These are phyloP conservation scores for Arxiozyma heterogenica DNA, from an alignment of 1,139 yeast species.

Conservation along the genomic window DNA sequence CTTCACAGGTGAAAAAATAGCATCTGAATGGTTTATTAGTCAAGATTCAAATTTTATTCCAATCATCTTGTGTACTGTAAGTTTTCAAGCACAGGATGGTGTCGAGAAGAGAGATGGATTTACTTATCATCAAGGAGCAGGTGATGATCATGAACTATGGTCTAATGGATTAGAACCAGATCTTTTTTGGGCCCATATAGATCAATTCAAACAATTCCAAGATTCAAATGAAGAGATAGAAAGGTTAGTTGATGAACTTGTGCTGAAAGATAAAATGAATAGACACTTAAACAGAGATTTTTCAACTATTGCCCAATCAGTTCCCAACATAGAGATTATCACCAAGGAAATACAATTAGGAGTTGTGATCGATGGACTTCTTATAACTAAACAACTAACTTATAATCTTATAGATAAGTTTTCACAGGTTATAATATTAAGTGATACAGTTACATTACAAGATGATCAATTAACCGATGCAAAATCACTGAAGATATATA, in stretches of 20 bases:
- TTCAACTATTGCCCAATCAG: conserved; percentile 7
- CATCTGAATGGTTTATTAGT: conserved; percentile 17
- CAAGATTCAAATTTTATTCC: conserved; percentile 33
- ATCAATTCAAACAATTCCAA: conserved; percentile 31
- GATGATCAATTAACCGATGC: neutral
- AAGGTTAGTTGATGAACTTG: neutral
- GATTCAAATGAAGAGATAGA: conserved; percentile 32
- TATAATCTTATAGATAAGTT: conserved; percentile 9
- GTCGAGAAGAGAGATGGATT: conserved; percentile 38
- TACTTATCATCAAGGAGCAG: conserved; percentile 80
- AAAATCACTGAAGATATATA: conserved; percentile 8
- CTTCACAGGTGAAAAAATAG: conserved; percentile 24
- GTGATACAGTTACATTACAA: conserved; percentile 10
- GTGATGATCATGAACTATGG: conserved; percentile 91
- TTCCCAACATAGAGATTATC: conserved; percentile 12
- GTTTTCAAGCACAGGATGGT: conserved; percentile 51
- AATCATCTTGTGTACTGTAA: conserved; percentile 54
- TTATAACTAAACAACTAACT: conserved; percentile 7
- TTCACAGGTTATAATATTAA: conserved; percentile 15
- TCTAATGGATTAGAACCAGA: conserved; percentile 46
- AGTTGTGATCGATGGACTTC: conserved; percentile 10
- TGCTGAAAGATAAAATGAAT: neutral
- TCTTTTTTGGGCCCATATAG: conserved; percentile 47
- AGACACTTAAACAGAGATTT: neutral
- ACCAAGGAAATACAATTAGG: conserved; percentile 21